Evolutionary conservation across 805 yeast species (phyloP), one percentile per base, ranked within the genome.

Genomic region (Starmerella geochares): DNA sequence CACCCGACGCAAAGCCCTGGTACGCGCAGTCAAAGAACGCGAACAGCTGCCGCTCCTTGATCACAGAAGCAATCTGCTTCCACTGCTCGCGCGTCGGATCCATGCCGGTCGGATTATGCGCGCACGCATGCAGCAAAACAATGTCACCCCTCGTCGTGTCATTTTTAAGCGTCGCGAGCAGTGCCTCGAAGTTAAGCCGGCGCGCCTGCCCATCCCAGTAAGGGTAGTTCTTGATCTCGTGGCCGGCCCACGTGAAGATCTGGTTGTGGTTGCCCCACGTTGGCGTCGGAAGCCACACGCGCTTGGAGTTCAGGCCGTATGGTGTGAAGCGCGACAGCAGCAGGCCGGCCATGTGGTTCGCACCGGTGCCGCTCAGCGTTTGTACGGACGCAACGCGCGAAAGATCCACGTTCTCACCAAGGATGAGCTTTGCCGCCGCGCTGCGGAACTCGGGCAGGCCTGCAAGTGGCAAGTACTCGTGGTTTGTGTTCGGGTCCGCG

Each of bases 231-330:
- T 72, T 78, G 35, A 82, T 80, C 57, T 74, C 69, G 48, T 85
- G 72, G 4, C 94, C 95, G 53, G 78, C 72, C 48, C 76, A 69
- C 57, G 76, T 72, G 65, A 88, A 92, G 58, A 90, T 84, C 65
- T 81, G 87, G 65, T 75, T 73, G 70, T 90, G 98, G 72, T 92
- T 92, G 47, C 92, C 95, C 98, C 98, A 90, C n/a, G 97, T 87
- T 57, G 98, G 98, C 52, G 75, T 70, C 13, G 95, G 83, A 46
- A 88, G 63, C 66, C 86, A 86, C 44, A 88, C 72, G 23, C 72
- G 67, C 51, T 70, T 60, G 52, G 54, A 29, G 5, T n/a, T 16
- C 19, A 10, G n/a, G 8, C 49, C 49, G 50, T 27, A 48, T 33
- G 68, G 63, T 58, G 71, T 76, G 60, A 77, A 78, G 36, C 74